phyloP scores from a whole-genome alignment of 2,329 filamentous ascomycete genomes.

The Tolypocladium tundrense region DNA sequence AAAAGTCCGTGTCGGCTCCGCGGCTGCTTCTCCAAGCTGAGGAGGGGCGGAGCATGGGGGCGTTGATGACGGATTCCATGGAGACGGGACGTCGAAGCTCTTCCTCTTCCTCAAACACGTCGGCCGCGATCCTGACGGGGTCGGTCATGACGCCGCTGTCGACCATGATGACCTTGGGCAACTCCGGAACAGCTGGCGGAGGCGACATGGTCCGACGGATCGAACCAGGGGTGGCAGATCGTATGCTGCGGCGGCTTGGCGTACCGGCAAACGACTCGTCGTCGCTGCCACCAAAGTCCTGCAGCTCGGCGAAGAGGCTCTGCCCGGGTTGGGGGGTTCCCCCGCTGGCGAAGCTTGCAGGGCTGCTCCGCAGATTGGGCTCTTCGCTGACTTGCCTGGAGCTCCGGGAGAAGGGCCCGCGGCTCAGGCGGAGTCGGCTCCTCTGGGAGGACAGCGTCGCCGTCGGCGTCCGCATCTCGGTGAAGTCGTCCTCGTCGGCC shows the following conservation, averaged over 20 bases:
- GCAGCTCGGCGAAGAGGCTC: slow-evolving; percentile 85
- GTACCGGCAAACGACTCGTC: slow-evolving; percentile 55
- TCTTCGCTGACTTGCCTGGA: slow-evolving; percentile 54
- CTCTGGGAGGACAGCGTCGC: slow-evolving; percentile 51
- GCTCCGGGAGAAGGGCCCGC: slow-evolving; percentile 48
- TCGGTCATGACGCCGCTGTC: slow-evolving; percentile 54
- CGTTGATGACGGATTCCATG: slow-evolving; percentile 29
- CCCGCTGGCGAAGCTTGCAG: slow-evolving; percentile 43
- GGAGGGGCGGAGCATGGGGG: slow-evolving; percentile 12
- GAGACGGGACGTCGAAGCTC: slow-evolving; percentile 24
- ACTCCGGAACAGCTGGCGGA: slow-evolving; percentile 35
- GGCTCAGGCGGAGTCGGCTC: slow-evolving; percentile 62
- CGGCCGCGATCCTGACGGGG: slow-evolving; percentile 30
- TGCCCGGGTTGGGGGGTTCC: slow-evolving; percentile 50
- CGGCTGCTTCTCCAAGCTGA: slow-evolving; percentile 14
- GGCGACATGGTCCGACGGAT: slow-evolving; percentile 32
- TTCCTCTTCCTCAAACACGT: slow-evolving; percentile 4
- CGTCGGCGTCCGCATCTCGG: slow-evolving; percentile 50
- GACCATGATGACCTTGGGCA: slow-evolving; percentile 46
- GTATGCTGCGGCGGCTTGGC: slow-evolving; percentile 39
- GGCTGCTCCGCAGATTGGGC: slow-evolving; percentile 46
- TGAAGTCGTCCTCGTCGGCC: slow-evolving; percentile 56
- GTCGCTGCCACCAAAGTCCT: slow-evolving; percentile 66
- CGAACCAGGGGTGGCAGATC: slow-evolving; percentile 39
- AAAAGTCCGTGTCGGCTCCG: slow-evolving; percentile 15